These are phyloP conservation scores for Coriolopsis trogii DNA, from an alignment of 1,284 basidiomycete genomes.

Conservation along the genomic window DNA sequence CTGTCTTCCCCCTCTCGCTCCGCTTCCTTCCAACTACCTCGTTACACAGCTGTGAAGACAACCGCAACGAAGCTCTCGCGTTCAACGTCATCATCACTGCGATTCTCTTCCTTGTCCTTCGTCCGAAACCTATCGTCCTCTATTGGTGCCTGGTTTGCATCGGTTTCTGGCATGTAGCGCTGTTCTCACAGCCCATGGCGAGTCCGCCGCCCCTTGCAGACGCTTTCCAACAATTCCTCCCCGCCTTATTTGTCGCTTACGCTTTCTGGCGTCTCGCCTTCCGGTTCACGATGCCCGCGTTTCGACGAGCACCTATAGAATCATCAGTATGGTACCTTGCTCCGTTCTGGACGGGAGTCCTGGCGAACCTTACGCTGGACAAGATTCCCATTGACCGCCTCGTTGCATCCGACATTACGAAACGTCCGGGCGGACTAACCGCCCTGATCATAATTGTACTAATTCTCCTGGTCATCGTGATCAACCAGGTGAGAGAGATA, in stretches of 20 bases:
- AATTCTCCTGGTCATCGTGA: constrained; percentile 57
- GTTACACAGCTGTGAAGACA: constrained; percentile 69
- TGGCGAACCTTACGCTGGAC: constrained; percentile 66
- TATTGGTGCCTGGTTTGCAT: constrained; percentile 84
- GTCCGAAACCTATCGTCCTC: constrained; percentile 70
- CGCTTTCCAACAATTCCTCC: constrained; percentile 80
- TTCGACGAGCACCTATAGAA: constrained; percentile 72
- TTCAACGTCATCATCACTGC: constrained; percentile 72
- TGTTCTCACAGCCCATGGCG: constrained; percentile 78
- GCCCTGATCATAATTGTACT: constrained; percentile 74
- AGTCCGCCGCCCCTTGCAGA: constrained; percentile 70
- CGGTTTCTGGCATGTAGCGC: constrained; percentile 85
- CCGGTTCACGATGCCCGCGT: constrained; percentile 76
- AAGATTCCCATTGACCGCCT: constrained; percentile 78
- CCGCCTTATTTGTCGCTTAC: constrained; percentile 78
- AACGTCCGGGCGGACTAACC: constrained; percentile 71
- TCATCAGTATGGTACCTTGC: constrained; percentile 73
- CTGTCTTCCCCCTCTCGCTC: constrained; percentile 70
- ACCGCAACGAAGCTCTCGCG: constrained; percentile 67
- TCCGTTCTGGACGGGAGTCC: constrained; percentile 82
- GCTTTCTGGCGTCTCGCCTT: constrained; percentile 80
- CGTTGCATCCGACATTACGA: constrained; percentile 67
- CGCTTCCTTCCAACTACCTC: constrained; percentile 45
- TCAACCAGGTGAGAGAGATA: constrained; percentile 85
- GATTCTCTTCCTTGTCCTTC: constrained; percentile 72